Evolutionary conservation across 1,284 basidiomycete genomes (phyloP).

Genomic region (Ceratobasidium sp.): DNA sequence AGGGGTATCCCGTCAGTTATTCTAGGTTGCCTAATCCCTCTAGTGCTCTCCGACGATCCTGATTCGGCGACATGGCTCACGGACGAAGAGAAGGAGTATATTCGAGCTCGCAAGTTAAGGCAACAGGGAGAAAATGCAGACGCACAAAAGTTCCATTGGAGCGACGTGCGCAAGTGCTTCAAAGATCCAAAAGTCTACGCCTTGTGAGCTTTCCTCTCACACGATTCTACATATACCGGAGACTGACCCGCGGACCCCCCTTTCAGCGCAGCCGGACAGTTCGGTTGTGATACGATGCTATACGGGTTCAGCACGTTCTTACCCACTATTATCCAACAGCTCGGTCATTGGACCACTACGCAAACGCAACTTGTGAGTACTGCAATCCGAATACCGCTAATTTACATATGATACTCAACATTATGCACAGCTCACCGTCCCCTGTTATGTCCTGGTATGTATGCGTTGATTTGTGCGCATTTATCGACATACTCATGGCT

Average conservation of each 20-base stretch:
- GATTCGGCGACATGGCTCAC: constrained; percentile 45
- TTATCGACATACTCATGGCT: neutral
- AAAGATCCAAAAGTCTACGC: constrained; percentile 45
- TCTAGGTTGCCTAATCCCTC: constrained; percentile 41
- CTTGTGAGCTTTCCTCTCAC: constrained; percentile 29
- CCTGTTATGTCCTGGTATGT: constrained; percentile 45
- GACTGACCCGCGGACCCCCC: neutral
- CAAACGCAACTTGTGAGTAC: constrained; percentile 38
- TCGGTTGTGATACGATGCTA: constrained; percentile 48
- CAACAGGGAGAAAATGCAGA: constrained; percentile 48
- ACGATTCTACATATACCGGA: neutral
- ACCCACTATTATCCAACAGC: constrained; percentile 48
- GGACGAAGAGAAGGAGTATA: constrained; percentile 39
- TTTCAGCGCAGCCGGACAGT: constrained; percentile 45
- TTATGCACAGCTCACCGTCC: constrained; percentile 43
- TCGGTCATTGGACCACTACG: constrained; percentile 42
- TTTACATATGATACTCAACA: too few relatives aligned
- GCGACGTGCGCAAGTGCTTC: constrained; percentile 44
- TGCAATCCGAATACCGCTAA: neutral
- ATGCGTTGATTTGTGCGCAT: neutral
- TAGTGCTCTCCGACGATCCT: constrained; percentile 48
- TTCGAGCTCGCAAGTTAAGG: constrained; percentile 35
- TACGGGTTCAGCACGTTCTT: constrained; percentile 49
- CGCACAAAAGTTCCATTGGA: constrained; percentile 49
- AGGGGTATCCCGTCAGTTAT: constrained; percentile 47